These are phyloP conservation scores for Fusarium veterinarium DNA, from an alignment of 2,329 filamentous ascomycete genomes.

Conservation along the genomic window DNA sequence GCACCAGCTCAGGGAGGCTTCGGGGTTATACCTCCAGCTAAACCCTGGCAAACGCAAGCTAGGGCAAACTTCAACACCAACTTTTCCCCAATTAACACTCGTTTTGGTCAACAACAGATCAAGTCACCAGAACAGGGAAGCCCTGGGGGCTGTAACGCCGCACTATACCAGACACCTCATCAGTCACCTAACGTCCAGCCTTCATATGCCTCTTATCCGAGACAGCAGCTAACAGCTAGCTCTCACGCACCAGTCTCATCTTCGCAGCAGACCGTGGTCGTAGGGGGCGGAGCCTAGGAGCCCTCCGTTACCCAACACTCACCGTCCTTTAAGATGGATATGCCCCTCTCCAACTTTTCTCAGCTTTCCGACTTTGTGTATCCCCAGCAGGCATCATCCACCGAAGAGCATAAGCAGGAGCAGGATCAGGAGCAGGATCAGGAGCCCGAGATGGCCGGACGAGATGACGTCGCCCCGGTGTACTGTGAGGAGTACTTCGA, in stretches of 20 bases:
- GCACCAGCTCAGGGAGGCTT: not conserved
- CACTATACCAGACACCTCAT: not conserved
- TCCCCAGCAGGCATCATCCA: not conserved
- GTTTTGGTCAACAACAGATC: not conserved
- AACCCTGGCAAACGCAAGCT: not conserved
- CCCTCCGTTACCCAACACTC: slow-evolving; percentile 10
- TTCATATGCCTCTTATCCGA: not conserved
- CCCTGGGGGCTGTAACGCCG: not conserved
- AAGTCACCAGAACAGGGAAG: not conserved
- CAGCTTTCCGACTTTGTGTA: not conserved
- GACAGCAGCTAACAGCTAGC: not conserved
- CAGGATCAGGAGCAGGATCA: not conserved
- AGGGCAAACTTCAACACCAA: not conserved
- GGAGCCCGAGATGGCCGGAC: not conserved
- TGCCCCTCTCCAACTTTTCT: not conserved
- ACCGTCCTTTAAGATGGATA: not conserved
- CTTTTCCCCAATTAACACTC: slow-evolving; percentile 13
- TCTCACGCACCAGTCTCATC: not conserved
- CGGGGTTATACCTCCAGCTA: not conserved
- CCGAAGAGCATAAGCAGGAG: not conserved
- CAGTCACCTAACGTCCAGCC: not conserved
- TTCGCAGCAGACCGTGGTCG: not conserved
- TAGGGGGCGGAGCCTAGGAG: slow-evolving; percentile 22
- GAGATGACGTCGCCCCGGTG: not conserved
- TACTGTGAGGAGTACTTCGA: slow-evolving; percentile 12